Conservation (phyloP, 306 rosid species). For the Comarum palustre region DNA sequence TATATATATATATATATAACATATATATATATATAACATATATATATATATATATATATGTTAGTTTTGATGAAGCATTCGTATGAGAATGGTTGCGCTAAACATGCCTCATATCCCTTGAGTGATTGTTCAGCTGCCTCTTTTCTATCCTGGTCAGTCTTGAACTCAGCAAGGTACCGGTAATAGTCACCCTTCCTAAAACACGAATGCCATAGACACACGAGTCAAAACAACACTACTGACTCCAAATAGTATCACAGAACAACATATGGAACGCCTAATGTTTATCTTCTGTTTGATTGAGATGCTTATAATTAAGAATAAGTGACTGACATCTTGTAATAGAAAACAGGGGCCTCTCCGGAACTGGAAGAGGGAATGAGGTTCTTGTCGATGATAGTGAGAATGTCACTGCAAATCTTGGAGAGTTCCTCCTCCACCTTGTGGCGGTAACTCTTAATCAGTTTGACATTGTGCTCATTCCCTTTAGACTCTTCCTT, state of each 20-base stretch:
- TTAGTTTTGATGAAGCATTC: slow-evolving; percentile 21
- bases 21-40: no score
- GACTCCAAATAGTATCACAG: background rate
- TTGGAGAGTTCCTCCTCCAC: slow-evolving; percentile 94
- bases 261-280: background rate
- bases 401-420: slow-evolving; percentile 80
- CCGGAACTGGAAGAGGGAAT: slow-evolving; percentile 79
- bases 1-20: no score
- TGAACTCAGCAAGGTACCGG: slow-evolving; percentile 54
- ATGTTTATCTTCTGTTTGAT: no score
- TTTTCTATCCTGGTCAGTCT: slow-evolving; percentile 50
- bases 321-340: slow-evolving; percentile 73
- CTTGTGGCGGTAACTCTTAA: slow-evolving; percentile 81
- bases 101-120: slow-evolving; percentile 66
- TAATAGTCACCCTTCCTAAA: slow-evolving; percentile 52
- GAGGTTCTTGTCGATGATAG: slow-evolving; percentile 75
- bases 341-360: slow-evolving; percentile 92
- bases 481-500: slow-evolving; percentile 95
- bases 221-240: background rate
- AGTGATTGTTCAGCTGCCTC: slow-evolving; percentile 53
- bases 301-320: no score
- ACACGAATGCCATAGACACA: background rate
- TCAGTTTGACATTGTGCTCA: slow-evolving; percentile 80
- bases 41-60: background rate
- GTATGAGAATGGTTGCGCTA: slow-evolving; percentile 12